Evolutionary conservation across 345 rosid species (phyloP).

Genomic region (Mallotus nudiflorus): DNA sequence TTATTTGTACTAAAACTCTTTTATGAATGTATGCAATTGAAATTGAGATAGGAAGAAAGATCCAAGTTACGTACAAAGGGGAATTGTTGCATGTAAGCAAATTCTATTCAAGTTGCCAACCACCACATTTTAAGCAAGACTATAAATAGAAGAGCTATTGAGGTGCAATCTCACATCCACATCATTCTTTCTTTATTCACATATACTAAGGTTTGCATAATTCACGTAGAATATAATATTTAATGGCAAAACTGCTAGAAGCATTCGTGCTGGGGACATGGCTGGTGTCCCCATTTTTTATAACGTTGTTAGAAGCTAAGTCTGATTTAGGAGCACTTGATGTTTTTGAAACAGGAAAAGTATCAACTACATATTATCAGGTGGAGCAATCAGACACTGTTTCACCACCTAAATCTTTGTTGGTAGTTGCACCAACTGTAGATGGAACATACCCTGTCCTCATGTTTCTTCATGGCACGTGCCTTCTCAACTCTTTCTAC

Average conservation of each 20-base stretch:
- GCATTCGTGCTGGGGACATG: neutral
- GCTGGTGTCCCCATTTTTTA: neutral
- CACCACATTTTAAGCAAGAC: neutral
- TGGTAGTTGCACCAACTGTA: constrained; percentile 29
- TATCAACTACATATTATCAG: neutral
- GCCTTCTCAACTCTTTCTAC: constrained; percentile 26
- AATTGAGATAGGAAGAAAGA: too few relatives aligned
- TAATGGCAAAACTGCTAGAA: neutral
- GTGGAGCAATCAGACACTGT: neutral
- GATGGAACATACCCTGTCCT: constrained; percentile 36
- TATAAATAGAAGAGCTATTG: neutral
- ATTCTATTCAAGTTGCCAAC: too few relatives aligned
- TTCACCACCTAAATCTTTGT: constrained; percentile 33
- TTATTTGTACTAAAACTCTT: too few relatives aligned
- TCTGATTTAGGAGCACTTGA: neutral
- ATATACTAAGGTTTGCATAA: neutral
- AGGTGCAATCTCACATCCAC: neutral
- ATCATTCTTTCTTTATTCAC: neutral
- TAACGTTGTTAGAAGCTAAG: neutral
- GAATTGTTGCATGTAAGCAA: too few relatives aligned
- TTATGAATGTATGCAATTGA: too few relatives aligned
- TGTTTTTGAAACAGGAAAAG: constrained; percentile 2
- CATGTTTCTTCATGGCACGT: constrained; percentile 42
- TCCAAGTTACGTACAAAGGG: too few relatives aligned
- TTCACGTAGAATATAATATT: too few relatives aligned